Evolutionary conservation across 1,284 basidiomycete species (phyloP), one percentile per base, ranked within the genome.

Genomic region (Apiotrichum laibachii): DNA sequence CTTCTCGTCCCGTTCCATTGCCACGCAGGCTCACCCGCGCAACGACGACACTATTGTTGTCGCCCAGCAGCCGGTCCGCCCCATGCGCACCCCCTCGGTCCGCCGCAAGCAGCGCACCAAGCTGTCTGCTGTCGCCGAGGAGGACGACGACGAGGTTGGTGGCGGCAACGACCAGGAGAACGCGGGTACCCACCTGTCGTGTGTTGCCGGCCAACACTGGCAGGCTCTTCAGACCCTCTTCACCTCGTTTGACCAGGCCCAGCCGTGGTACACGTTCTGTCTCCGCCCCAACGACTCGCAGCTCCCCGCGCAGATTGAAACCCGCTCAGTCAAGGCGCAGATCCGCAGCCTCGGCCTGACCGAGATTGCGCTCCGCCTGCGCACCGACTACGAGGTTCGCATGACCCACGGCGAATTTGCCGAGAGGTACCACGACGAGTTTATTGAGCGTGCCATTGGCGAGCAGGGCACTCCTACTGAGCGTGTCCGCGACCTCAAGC

Each of bases 201-300:
- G 90, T 67, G 85, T 96, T 5, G 87, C 90, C 1, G 92, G 93
- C 56, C 90, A 93, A 76, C 93, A 96, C 81, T 85, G 86, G 63
- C 79, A 85, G 0, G 90, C 92, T 1, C 79, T 97, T 37, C 87
- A 91, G 68, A 88, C 87, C 0, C 82, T 98, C 7, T 90, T 97
- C 67, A 86, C 91, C 64, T 94, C 92, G 0, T 81, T 98, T 21
- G 87, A 89, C 57, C 93, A 96, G 66, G 88, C 90, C 15, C 91
- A 96, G 79, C 81, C 86, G 1, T 98, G 94, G 94, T 89, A 88
- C 70, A 84, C 96, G 7, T 89, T 96, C 77, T 96, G 92, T 72
- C 77, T 98, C 64, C 92, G 91, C 68, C 92, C 93, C 12, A 98
- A 98, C 73, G 93, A 97, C 79, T 88, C 90, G 19, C 92, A 96